Percentiles rank a stretch among this genome's conserved stretches.
Conservation (phyloP, 2,329 filamentous ascomycete species). For the Kalaharituber pfeilii region DNA sequence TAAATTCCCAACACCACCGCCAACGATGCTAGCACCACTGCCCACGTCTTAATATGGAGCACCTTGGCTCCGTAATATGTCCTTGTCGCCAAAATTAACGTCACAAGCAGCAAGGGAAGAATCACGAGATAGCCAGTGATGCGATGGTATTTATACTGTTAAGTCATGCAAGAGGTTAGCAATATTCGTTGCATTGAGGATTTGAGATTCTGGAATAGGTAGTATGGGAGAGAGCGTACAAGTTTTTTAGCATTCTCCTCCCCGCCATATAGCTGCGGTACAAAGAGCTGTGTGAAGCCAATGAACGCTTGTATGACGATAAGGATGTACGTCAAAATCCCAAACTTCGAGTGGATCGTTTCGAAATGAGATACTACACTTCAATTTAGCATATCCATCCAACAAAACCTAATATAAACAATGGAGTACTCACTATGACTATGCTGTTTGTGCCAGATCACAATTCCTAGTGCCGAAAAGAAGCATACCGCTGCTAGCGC, state of each 20-base stretch:
- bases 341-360: constrained; percentile 65
- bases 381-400: neutral
- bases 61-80: constrained; percentile 56
- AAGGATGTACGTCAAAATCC: constrained; percentile 54
- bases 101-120: constrained; percentile 52
- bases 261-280: constrained; percentile 57
- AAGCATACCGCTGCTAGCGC: constrained; percentile 44
- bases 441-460: constrained; percentile 68
- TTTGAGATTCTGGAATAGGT: neutral
- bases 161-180: neutral
- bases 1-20: constrained; percentile 47
- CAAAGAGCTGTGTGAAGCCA: constrained; percentile 67
- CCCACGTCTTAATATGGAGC: constrained; percentile 60
- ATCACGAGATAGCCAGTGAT: constrained; percentile 52
- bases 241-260: constrained; percentile 61
- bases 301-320: constrained; percentile 57
- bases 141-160: constrained; percentile 70
- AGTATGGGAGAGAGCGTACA: constrained; percentile 2
- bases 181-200: no score
- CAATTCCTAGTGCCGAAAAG: constrained; percentile 47
- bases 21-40: constrained; percentile 45
- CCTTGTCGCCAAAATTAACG: constrained; percentile 55
- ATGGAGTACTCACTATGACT: constrained; percentile 26
- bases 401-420: neutral
- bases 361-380: constrained; percentile 49